Evolutionary conservation across 192 early-diverging fungal genomes (phyloP), one percentile per base, ranked within the genome.

Genomic region (Gorgonomyces haynaldii): DNA sequence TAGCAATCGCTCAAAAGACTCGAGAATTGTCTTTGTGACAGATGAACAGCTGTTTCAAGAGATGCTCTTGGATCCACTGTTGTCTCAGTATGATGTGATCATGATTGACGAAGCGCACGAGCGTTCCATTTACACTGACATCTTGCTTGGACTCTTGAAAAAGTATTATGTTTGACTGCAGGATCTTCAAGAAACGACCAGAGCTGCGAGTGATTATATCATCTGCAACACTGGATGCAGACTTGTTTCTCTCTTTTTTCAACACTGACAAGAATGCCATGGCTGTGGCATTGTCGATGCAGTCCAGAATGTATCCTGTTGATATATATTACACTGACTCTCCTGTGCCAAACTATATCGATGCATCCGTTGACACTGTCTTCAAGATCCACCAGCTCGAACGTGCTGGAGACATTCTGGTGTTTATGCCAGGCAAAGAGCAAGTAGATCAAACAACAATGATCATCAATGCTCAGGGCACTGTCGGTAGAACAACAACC

Each of bases 241-340:
- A 81, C 47, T 85, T 86, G 53, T 91, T 91, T 42, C 81, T 72
- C 12, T 79, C 78, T 41, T 91, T 81, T 50, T 91, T 90, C 56
- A 68, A 76, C 24, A 21, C 26, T 28, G 12, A 8, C 12, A 5
- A 31, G 28, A 43, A 43, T 4, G n/a, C n/a, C n/a, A n/a, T n/a
- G n/a, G n/a, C n/a, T n/a, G n/a, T n/a, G n/a, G n/a, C n/a, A n/a
- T n/a, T n/a, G n/a, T n/a, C n/a, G n/a, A n/a, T n/a, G n/a, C n/a
- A n/a, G n/a, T n/a, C 12, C 12, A 42, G 42, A 42, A 42, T 42
- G 42, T 42, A 25, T 42, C 12, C 12, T 13, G 42, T 13, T 35
- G 13, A 42, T 13, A 42, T 42, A 42, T 25, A 24, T 13, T 25
- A 58, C 34, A 20, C n/a, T n/a, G n/a, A n/a, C n/a, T n/a, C n/a